phyloP scores from a whole-genome alignment of 805 yeast genomes.

The Candida parachauliodes region DNA sequence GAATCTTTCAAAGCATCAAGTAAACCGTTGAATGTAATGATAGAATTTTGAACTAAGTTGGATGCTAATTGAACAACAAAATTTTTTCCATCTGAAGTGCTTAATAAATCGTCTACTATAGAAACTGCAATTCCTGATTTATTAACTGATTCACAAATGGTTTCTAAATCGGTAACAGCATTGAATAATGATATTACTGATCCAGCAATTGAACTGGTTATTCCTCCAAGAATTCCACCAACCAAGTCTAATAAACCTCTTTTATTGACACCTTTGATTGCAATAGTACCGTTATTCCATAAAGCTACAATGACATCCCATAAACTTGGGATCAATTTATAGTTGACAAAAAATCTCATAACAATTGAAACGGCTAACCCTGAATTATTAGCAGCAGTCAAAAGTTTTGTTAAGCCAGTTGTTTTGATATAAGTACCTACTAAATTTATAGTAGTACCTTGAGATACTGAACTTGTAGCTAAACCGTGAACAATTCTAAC shows the following conservation, averaged over 20 bases:
- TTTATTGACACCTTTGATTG: conserved; percentile 4
- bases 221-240: conserved; percentile 7
- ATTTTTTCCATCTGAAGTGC: conserved; percentile 10
- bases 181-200: conserved; percentile 8
- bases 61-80: conserved; percentile 11
- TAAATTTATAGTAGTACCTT: conserved; percentile 7
- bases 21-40: conserved; percentile 9
- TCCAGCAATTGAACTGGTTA: conserved; percentile 8
- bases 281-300: conserved; percentile 9
- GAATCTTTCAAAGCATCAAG: conserved; percentile 9
- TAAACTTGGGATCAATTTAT: conserved; percentile 9
- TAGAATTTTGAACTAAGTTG: conserved; percentile 2
- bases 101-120: conserved; percentile 9
- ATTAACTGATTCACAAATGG: conserved; percentile 10
- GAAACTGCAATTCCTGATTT: conserved; percentile 15
- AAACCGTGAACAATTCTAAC: conserved; percentile 10
- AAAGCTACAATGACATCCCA: conserved; percentile 7
- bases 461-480: conserved; percentile 9
- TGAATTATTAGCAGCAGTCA: conserved; percentile 11
- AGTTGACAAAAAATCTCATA: conserved; percentile 11
- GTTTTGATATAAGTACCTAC: conserved; percentile 10
- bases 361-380: conserved; percentile 13
- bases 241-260: conserved; percentile 10
- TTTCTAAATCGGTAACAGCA: conserved; percentile 9
- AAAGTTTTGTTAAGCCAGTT: conserved; percentile 9